Evolutionary conservation across 306 rosid genomes (phyloP), one percentile per base, ranked within the genome.

Genomic region (Canavalia ensiformis): DNA sequence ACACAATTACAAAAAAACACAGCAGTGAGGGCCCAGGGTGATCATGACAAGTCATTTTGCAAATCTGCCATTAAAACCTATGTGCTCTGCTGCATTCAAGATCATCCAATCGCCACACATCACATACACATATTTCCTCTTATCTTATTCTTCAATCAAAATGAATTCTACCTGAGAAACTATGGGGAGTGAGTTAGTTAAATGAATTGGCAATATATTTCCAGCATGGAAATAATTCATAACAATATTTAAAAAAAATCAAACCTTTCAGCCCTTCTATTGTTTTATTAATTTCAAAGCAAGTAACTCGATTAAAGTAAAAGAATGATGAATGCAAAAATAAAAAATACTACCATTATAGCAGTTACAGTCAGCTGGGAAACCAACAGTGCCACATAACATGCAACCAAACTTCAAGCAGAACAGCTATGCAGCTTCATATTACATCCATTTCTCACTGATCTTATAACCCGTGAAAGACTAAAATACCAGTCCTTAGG

Each of bases 21-120:
- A 63, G 31, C 47, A 33, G 12, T 50, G 79, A 79, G 59, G 84
- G 41, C 12, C 66, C 79, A 31, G 56, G 3, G 13, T 52, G 18
- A 55, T 70, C 28, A 63, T 80, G 75, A 50, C 39, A 58, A 39
- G 45, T 41, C 81, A 49, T 62, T 76, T 76, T 76, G 46, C 33
- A 57, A 41, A 79, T 8, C 68, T 44, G 57, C 62, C 76, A 46
- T 41, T 4, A 50, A 76, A 85, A 59, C 34, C 68, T 52, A 54
- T 31, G 81, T 65, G 74, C 46, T 52, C 7, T 73, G 42, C 45
- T 70, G 64, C 1, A 39, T 58, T 7, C 69, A n/a, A 30, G 25
- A 57, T 56, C 49, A 62, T 62, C 18, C 31, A 47, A 1, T 41
- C 6, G 6, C 39, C 66, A 80, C 46, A 29, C 47, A 8, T 80